Evolutionary conservation across 306 rosid genomes (phyloP), one percentile per base, ranked within the genome.

Genomic region (Datisca glomerata): DNA sequence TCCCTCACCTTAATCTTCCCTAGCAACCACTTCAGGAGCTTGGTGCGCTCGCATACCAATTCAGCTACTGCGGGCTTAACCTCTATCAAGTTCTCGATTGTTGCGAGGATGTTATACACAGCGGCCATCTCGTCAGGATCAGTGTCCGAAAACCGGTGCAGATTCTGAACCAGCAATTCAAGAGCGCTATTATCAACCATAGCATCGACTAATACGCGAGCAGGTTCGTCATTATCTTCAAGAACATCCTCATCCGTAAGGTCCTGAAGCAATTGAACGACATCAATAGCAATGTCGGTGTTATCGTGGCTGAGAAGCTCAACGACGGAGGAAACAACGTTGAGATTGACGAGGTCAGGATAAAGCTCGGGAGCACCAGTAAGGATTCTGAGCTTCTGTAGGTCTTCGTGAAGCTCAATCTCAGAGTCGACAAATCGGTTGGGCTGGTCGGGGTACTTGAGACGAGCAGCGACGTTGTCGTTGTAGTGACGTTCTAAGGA

Each of bases 341-440:
- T 80, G 41, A 82, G 85, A 18, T 17, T 46, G 4, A 87, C 94
- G 11, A 87, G 81, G 27, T 87, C 94, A 0, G 96, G 93, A 59
- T 82, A 87, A 0, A 87, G 82, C 23, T 87, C 96, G 3, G 96
- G 96, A 5, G 74, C 87, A 20, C 93, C 92, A 29, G 96, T 87
- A 43, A 87, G 94, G 23, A 76, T 57, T 27, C 72, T 76, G 56
- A 87, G 93, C 56, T 79, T 79, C 31, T 78, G 87, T 0, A 87
- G 79, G 57, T 87, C 96, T 10, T 87, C 96, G 34, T 87, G 94
- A 60, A 87, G 96, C 18, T 82, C 94, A 23, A 87, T 18, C 51
- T 87, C 96, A 9, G 96, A 87, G 53, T 87, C 96, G 45, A 94
- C 85, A 22, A 87, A 87, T 1, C 86, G 86, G 2, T 81, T 92